Percentiles rank a stretch among this genome's conserved stretches.
Evolutionary conservation across 176 grass and related monocot species (phyloP).

Genomic region (Cenchrus fungigraminus): DNA sequence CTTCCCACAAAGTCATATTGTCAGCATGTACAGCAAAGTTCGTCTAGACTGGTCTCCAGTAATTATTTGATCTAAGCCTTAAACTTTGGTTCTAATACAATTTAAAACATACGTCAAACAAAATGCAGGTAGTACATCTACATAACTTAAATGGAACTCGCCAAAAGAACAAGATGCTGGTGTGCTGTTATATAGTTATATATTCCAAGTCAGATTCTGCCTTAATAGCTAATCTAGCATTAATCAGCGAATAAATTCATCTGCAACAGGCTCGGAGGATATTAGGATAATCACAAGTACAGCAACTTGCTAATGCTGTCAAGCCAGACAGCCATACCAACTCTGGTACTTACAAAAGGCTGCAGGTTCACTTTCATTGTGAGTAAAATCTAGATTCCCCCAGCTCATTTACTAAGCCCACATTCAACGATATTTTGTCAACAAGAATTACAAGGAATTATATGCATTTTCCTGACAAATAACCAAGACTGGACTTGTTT

Average conservation of each 20-base stretch:
- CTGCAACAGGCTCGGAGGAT: background rate
- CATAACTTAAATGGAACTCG: conserved; percentile 13
- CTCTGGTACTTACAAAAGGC: background rate
- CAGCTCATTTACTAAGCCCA: background rate
- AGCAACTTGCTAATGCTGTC: background rate
- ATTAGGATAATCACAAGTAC: conserved; percentile 3
- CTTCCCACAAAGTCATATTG: background rate
- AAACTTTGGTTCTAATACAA: background rate
- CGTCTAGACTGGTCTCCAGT: conserved; percentile 8
- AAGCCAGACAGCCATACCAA: background rate
- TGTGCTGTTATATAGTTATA: background rate
- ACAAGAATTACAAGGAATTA: background rate
- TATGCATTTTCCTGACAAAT: background rate
- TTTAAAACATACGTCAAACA: background rate
- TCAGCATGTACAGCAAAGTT: background rate
- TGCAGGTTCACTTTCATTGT: background rate
- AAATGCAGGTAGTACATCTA: background rate
- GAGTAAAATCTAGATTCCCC: background rate
- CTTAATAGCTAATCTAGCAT: conserved; percentile 26
- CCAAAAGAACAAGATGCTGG: background rate
- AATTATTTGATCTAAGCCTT: background rate
- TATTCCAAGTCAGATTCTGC: background rate
- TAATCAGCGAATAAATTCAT: background rate
- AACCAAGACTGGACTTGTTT: background rate
- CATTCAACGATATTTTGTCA: conserved; percentile 11